Evolutionary conservation across 2,329 filamentous ascomycete genomes (phyloP).

Genomic region (Exutisphaerella laricina): DNA sequence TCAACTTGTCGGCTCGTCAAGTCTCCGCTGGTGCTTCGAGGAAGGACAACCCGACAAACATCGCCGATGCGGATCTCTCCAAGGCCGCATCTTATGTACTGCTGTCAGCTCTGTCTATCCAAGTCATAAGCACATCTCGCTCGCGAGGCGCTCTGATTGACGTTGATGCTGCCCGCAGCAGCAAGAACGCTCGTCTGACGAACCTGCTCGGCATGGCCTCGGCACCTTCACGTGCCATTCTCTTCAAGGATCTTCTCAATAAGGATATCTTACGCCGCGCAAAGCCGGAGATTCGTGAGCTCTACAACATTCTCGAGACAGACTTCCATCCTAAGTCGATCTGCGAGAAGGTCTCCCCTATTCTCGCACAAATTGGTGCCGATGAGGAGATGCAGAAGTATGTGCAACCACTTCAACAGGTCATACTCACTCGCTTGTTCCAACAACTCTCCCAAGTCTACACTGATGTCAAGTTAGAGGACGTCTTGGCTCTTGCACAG

Average conservation of each 20-base stretch:
- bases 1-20: slow-evolving; percentile 80
- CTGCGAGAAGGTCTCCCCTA: slow-evolving; percentile 98
- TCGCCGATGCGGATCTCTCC: slow-evolving; percentile 83
- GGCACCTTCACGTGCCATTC: slow-evolving; percentile 77
- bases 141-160: slow-evolving; percentile 94
- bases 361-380: slow-evolving; percentile 84
- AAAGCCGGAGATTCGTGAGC: slow-evolving; percentile 87
- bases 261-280: slow-evolving; percentile 92
- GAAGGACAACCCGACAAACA: slow-evolving; percentile 79
- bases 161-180: slow-evolving; percentile 94
- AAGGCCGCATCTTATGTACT: slow-evolving; percentile 94
- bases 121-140: slow-evolving; percentile 96
- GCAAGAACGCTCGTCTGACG: slow-evolving; percentile 96
- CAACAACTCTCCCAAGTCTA: slow-evolving; percentile 99
- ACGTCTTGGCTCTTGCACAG: slow-evolving; percentile 86
- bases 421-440: slow-evolving; percentile 96
- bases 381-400: slow-evolving; percentile 98
- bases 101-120: slow-evolving; percentile 91
- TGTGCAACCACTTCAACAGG: slow-evolving; percentile 90
- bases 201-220: slow-evolving; percentile 91
- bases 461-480: slow-evolving; percentile 90
- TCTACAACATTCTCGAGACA: slow-evolving; percentile 98
- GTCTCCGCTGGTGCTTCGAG: slow-evolving; percentile 82
- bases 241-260: slow-evolving; percentile 94
- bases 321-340: slow-evolving; percentile 99